phyloP scores from a whole-genome alignment of 306 rosid genomes.

The Oemleria cerasiformis region DNA sequence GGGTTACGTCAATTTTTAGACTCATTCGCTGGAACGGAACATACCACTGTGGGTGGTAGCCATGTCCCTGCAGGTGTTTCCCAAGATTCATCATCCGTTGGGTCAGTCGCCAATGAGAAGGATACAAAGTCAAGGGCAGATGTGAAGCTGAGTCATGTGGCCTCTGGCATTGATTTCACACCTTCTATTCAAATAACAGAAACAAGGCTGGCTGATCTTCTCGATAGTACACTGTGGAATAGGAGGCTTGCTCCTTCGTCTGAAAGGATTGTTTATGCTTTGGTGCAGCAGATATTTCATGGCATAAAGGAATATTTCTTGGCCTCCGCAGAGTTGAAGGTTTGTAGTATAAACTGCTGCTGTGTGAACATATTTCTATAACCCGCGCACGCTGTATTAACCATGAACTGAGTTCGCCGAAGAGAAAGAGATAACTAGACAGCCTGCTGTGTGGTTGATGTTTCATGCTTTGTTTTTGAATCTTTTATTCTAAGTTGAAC shows the following conservation, averaged over 20 bases:
- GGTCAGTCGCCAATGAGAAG: constrained; percentile 56
- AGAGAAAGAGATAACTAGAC: background rate
- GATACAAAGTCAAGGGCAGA: constrained; percentile 68
- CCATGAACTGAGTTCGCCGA: background rate
- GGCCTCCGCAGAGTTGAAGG: constrained; percentile 96
- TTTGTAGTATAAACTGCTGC: constrained; percentile 35
- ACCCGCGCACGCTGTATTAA: background rate
- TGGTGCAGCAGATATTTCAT: constrained; percentile 96
- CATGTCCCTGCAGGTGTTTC: constrained; percentile 41
- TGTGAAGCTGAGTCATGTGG: constrained; percentile 92
- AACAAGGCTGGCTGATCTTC: constrained; percentile 93
- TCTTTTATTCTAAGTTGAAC: too few species aligned
- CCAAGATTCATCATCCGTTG: constrained; percentile 42
- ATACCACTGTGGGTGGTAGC: constrained; percentile 42
- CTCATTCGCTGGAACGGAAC: constrained; percentile 92
- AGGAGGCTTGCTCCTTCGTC: constrained; percentile 98
- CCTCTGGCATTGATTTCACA: constrained; percentile 66
- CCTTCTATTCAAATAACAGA: constrained; percentile 65
- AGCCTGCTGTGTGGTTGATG: background rate
- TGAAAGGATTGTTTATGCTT: constrained; percentile 91
- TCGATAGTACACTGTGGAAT: constrained; percentile 97
- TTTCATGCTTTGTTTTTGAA: background rate
- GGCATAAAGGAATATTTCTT: constrained; percentile 93
- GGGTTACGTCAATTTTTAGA: constrained; percentile 93
- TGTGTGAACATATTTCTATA: constrained; percentile 1